A percentile compares a stretch with the other conserved stretches of the same genome.
phyloP scores from a whole-genome alignment of 768 basidiomycete species.

The Kwoniella mangroviensis region DNA sequence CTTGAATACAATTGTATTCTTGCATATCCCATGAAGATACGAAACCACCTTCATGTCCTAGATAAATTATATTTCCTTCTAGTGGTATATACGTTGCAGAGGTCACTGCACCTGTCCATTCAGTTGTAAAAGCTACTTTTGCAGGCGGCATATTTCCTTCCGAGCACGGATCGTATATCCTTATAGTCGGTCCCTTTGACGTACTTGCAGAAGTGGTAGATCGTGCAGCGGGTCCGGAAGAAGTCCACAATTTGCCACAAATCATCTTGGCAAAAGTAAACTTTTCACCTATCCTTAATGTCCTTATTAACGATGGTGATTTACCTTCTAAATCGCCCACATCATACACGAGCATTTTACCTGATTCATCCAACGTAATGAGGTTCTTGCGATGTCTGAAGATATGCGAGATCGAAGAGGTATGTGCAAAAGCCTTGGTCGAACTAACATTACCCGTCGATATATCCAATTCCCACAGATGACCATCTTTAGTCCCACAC shows the following conservation, averaged over 20 bases:
- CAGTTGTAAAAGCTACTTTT: slow-evolving; percentile 67
- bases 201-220: slow-evolving; percentile 48
- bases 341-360: slow-evolving; percentile 76
- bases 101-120: slow-evolving; percentile 77
- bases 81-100: slow-evolving; percentile 76
- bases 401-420: slow-evolving; percentile 71
- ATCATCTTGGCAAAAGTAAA: slow-evolving; percentile 77
- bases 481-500: slow-evolving; percentile 90
- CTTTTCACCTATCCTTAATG: slow-evolving; percentile 72
- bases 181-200: slow-evolving; percentile 70
- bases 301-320: slow-evolving; percentile 37
- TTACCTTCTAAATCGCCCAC: slow-evolving; percentile 53
- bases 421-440: slow-evolving; percentile 68
- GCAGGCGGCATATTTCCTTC: slow-evolving; percentile 55
- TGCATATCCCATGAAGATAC: slow-evolving; percentile 76
- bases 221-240: slow-evolving; percentile 58
- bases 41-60: slow-evolving; percentile 91
- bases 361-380: slow-evolving; percentile 81
- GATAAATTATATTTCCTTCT: slow-evolving; percentile 69
- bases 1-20: slow-evolving; percentile 66
- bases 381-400: slow-evolving; percentile 71
- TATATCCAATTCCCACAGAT: slow-evolving; percentile 80
- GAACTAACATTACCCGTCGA: slow-evolving; percentile 66
- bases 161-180: slow-evolving; percentile 73
- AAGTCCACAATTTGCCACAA: slow-evolving; percentile 81